phyloP scores from a whole-genome alignment of 768 basidiomycete species.

The Russula abietina region DNA sequence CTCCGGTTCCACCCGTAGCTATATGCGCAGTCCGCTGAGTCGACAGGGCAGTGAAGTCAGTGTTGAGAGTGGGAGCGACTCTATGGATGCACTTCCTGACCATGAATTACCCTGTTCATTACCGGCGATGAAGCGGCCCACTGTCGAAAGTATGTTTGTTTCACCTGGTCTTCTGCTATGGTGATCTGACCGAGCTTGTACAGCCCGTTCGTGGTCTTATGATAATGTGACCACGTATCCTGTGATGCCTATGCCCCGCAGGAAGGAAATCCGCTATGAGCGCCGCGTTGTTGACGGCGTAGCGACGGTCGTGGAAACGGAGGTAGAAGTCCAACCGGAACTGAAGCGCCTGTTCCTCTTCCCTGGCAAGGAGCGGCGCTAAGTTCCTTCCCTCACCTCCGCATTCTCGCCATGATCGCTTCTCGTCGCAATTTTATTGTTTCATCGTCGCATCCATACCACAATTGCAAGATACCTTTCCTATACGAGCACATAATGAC shows the following conservation, averaged over 20 bases:
- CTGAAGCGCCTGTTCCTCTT: constrained; percentile 69
- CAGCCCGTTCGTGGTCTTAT: constrained; percentile 72
- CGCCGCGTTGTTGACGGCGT: constrained; percentile 45
- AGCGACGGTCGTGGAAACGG: constrained; percentile 46
- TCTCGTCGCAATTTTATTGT: constrained; percentile 9
- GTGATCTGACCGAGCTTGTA: constrained; percentile 13
- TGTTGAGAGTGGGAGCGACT: constrained; percentile 31
- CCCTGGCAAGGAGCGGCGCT: constrained; percentile 36
- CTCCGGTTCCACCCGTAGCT: constrained; percentile 24
- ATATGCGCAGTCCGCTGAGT: constrained; percentile 37
- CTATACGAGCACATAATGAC: constrained; percentile 23
- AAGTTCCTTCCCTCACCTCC: constrained; percentile 2
- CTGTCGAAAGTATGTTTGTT: constrained; percentile 46
- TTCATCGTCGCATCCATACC: constrained; percentile 22
- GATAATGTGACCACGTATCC: constrained; percentile 67
- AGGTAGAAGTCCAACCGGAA: constrained; percentile 49
- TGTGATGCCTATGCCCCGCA: constrained; percentile 40
- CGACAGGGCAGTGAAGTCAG: constrained; percentile 39
- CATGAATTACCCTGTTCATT: constrained; percentile 25
- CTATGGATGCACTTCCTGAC: constrained; percentile 28
- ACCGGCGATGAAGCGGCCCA: constrained; percentile 36
- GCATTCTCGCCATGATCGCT: constrained; percentile 8
- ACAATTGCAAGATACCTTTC: constrained; percentile 25
- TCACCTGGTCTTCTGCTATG: not conserved
- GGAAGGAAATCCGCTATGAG: constrained; percentile 48